Conservation (phyloP, 805 yeast genomes). For the Pichia manshurica region DNA sequence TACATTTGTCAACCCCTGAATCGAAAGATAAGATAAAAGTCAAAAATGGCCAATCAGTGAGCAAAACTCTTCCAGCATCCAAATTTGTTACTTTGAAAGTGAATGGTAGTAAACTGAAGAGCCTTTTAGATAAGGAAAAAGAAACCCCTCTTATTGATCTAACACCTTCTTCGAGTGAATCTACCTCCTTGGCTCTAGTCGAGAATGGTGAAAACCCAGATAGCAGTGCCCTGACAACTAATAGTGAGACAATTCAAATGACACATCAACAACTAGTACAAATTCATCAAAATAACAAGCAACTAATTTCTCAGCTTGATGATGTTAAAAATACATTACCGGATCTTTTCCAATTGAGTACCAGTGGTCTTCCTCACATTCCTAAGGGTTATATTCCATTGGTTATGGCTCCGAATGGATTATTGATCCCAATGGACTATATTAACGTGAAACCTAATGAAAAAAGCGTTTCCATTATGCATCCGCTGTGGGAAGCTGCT, state of each 20-base stretch:
- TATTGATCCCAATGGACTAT: constrained; percentile 25
- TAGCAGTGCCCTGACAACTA: not conserved
- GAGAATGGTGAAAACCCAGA: not conserved
- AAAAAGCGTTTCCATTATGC: constrained; percentile 3
- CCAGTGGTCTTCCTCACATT: constrained; percentile 9
- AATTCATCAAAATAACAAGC: not conserved
- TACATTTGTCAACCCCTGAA: not conserved
- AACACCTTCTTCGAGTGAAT: too few species aligned
- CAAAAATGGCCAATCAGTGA: not conserved
- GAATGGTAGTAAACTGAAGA: not conserved
- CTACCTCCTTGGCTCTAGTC: not conserved
- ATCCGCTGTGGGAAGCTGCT: constrained; percentile 7
- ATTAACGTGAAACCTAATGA: constrained; percentile 5
- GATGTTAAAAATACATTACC: not conserved
- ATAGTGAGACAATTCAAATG: not conserved
- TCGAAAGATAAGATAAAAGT: too few species aligned
- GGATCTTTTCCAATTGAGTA: not conserved
- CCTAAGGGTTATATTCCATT: constrained; percentile 28
- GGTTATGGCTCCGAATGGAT: constrained; percentile 29
- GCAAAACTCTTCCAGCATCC: not conserved
- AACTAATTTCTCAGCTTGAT: not conserved
- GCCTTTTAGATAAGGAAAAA: not conserved
- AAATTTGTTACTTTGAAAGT: not conserved
- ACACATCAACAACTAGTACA: not conserved
- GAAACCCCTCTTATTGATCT: too few species aligned